Evolutionary conservation across 2,329 filamentous ascomycete species (phyloP).

Genomic region (Colletotrichum liaoningense): DNA sequence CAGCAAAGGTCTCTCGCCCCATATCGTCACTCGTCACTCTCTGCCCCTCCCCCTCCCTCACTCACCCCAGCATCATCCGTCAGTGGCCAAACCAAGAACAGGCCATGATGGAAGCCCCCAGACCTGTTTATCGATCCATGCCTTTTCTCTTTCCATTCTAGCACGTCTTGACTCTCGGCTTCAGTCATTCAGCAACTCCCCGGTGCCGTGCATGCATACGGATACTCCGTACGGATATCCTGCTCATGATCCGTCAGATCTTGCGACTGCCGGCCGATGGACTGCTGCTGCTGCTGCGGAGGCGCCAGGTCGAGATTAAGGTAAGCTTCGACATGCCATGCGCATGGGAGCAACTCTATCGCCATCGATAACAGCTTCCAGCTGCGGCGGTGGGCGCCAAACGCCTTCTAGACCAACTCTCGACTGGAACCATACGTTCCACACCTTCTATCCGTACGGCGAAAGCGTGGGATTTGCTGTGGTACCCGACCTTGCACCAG

Average conservation of each 20-base stretch:
- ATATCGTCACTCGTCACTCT: constrained; percentile 22
- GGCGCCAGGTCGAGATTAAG: constrained; percentile 12
- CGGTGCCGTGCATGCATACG: background rate
- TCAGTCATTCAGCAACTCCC: background rate
- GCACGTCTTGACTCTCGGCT: background rate
- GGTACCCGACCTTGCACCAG: constrained; percentile 18
- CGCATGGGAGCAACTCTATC: constrained; percentile 15
- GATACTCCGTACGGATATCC: too few species aligned
- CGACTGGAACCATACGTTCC: background rate
- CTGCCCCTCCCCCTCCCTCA: constrained; percentile 14
- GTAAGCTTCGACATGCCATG: constrained; percentile 16
- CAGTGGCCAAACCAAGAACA: constrained; percentile 31
- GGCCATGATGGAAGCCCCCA: constrained; percentile 19
- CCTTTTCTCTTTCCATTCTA: background rate
- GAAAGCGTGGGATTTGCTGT: constrained; percentile 5
- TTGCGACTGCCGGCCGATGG: background rate
- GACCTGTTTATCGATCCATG: constrained; percentile 12
- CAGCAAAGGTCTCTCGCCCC: constrained; percentile 19
- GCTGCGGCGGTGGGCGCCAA: background rate
- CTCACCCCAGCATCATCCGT: constrained; percentile 20
- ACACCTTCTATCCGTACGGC: background rate
- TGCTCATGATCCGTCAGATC: background rate
- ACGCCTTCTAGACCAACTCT: constrained; percentile 24
- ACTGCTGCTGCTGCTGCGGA: constrained; percentile 9
- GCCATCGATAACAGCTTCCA: background rate